Conservation (phyloP, 2,329 filamentous ascomycete species). For the Colletotrichum sp. region DNA sequence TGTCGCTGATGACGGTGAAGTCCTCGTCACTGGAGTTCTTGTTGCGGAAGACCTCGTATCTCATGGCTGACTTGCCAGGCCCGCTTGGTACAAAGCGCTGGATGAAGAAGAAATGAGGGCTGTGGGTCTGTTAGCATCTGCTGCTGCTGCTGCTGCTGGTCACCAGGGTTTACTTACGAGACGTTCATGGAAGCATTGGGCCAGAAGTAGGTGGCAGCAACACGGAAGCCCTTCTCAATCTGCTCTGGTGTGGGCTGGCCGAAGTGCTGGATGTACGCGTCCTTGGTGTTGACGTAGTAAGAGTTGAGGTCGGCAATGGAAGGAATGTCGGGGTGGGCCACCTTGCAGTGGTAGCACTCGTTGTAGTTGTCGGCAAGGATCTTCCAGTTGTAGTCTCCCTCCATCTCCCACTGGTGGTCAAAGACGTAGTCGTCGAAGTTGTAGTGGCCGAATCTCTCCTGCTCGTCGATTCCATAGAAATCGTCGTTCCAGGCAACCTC, state of each 20-base stretch:
- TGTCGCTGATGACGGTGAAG: slow-evolving; percentile 59
- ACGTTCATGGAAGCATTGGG: slow-evolving; percentile 56
- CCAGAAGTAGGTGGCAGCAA: slow-evolving; percentile 53
- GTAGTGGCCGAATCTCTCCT: slow-evolving; percentile 47
- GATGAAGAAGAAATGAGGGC: slow-evolving; percentile 67
- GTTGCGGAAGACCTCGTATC: slow-evolving; percentile 68
- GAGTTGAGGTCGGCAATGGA: slow-evolving; percentile 60
- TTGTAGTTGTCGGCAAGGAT: slow-evolving; percentile 68
- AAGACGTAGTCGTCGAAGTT: slow-evolving; percentile 59
- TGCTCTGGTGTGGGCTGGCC: slow-evolving; percentile 52
- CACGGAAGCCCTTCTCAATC: slow-evolving; percentile 47
- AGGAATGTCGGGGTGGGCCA: slow-evolving; percentile 62
- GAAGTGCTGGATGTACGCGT: slow-evolving; percentile 54
- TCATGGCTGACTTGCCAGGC: slow-evolving; percentile 56
- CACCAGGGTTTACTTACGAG: slow-evolving; percentile 41
- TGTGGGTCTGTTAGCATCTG: slow-evolving; percentile 25
- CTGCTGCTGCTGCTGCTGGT: neutral
- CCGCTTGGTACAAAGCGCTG: slow-evolving; percentile 63
- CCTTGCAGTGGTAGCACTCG: slow-evolving; percentile 68
- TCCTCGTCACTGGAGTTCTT: slow-evolving; percentile 62
- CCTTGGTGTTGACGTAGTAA: slow-evolving; percentile 55
- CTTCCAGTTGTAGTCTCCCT: slow-evolving; percentile 65
- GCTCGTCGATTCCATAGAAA: slow-evolving; percentile 50
- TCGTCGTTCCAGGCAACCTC: slow-evolving; percentile 57
- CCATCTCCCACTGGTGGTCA: slow-evolving; percentile 62